Evolutionary conservation across 1,284 basidiomycete genomes (phyloP).

Genomic region (Phlebopus sp.): DNA sequence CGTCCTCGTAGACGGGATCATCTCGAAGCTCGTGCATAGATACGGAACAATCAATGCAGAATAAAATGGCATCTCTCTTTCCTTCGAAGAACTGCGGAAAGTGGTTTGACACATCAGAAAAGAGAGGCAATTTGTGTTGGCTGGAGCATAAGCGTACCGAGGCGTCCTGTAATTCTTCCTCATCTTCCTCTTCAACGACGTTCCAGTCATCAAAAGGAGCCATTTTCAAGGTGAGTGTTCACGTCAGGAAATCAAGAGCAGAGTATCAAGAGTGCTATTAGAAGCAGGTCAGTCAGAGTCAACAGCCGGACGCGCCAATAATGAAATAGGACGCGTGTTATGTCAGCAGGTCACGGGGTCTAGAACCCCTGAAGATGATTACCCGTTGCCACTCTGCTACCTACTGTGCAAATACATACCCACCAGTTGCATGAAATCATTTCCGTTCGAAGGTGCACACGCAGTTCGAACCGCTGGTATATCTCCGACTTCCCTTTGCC

Average conservation of each 20-base stretch:
- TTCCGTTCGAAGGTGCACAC: not conserved
- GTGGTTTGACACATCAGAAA: constrained; percentile 13
- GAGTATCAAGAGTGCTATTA: not conserved
- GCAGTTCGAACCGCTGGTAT: too few relatives aligned
- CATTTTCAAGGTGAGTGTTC: constrained; percentile 32
- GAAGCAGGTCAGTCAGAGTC: constrained; percentile 4
- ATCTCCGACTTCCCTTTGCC: not conserved
- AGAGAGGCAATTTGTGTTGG: not conserved
- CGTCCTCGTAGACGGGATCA: constrained; percentile 58
- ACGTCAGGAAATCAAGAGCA: not conserved
- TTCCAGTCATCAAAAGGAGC: constrained; percentile 74
- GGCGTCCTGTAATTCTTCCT: constrained; percentile 70
- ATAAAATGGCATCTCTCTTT: constrained; percentile 81
- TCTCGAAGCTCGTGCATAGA: constrained; percentile 81
- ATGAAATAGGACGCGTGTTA: constrained; percentile 21
- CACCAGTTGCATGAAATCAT: not conserved
- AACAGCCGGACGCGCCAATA: not conserved
- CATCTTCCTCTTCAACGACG: constrained; percentile 69
- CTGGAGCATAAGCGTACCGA: constrained; percentile 41
- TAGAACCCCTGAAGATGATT: constrained; percentile 2
- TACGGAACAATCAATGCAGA: constrained; percentile 89
- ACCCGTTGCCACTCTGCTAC: too few relatives aligned
- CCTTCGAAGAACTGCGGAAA: constrained; percentile 62
- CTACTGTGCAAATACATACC: not conserved
- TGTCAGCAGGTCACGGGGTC: constrained; percentile 22